Evolutionary conservation across 1,284 basidiomycete species (phyloP).

Genomic region (Marasmius tenuissimus): DNA sequence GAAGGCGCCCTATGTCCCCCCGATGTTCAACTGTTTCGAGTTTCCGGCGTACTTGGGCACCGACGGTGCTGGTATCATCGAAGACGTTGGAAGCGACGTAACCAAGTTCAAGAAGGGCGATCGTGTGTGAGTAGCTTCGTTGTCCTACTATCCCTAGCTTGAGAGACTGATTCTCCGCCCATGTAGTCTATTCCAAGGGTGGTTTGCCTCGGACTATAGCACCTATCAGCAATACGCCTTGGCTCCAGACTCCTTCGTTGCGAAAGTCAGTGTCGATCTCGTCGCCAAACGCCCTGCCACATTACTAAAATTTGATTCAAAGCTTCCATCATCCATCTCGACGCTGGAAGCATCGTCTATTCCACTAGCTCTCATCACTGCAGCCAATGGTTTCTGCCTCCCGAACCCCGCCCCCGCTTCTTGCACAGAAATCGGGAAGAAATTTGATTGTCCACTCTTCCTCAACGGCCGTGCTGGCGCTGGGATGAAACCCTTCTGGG

Average conservation of each 20-base stretch:
- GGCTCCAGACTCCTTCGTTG: constrained; percentile 35
- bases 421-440: not conserved
- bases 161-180: not conserved
- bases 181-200: constrained; percentile 41
- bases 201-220: constrained; percentile 32
- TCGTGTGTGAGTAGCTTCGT: constrained; percentile 43
- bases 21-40: not conserved
- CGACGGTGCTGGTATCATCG: not conserved
- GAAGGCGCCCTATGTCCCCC: not conserved
- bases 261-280: constrained; percentile 34
- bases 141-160: constrained; percentile 5
- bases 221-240: constrained; percentile 53
- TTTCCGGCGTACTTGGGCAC: not conserved
- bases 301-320: not conserved
- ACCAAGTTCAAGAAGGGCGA: constrained; percentile 53
- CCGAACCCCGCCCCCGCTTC: not conserved
- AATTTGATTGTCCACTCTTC: constrained; percentile 32
- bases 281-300: not conserved
- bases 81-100: constrained; percentile 46
- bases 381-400: not conserved
- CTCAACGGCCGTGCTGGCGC: constrained; percentile 27
- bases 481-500: constrained; percentile 28
- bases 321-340: not conserved
- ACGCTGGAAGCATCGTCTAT: constrained; percentile 27
- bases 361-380: not conserved